Percentiles rank a stretch among this genome's conserved stretches.
Evolutionary conservation across 176 grass and related monocot genomes (phyloP).

Genomic region (Avena atlantica): DNA sequence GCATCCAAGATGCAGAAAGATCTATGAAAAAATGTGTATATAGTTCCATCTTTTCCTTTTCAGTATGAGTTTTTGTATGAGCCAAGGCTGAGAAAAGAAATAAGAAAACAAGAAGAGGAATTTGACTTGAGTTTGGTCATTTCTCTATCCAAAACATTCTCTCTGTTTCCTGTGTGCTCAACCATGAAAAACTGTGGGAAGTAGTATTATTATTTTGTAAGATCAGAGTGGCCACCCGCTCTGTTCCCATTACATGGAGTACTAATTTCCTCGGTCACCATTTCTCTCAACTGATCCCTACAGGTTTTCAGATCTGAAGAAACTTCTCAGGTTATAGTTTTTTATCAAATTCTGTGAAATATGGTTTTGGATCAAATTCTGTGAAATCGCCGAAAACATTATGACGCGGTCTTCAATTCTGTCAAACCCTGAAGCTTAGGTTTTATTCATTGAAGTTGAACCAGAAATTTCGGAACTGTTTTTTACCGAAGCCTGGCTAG

Average conservation of each 20-base stretch:
- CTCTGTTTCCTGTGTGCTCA: neutral
- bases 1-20: slow-evolving; percentile 11
- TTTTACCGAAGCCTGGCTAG: no score
- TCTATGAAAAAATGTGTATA: slow-evolving; percentile 42
- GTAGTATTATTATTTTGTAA: neutral
- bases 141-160: slow-evolving; percentile 1
- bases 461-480: neutral
- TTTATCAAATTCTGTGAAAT: neutral
- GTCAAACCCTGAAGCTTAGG: neutral
- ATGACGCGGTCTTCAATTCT: neutral
- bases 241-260: neutral
- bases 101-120: neutral
- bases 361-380: neutral
- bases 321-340: neutral
- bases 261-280: neutral
- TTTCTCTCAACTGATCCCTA: slow-evolving; percentile 8
- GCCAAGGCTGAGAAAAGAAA: slow-evolving; percentile 41
- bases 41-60: slow-evolving; percentile 25
- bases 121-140: slow-evolving; percentile 44
- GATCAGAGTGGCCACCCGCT: neutral
- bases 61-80: slow-evolving; percentile 39
- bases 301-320: slow-evolving; percentile 22
- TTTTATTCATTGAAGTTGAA: neutral
- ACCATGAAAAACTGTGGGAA: neutral
- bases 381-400: neutral